These are phyloP conservation scores for Trichophyton equinum DNA, from an alignment of 2,329 filamentous ascomycete genomes.

Conservation along the genomic window DNA sequence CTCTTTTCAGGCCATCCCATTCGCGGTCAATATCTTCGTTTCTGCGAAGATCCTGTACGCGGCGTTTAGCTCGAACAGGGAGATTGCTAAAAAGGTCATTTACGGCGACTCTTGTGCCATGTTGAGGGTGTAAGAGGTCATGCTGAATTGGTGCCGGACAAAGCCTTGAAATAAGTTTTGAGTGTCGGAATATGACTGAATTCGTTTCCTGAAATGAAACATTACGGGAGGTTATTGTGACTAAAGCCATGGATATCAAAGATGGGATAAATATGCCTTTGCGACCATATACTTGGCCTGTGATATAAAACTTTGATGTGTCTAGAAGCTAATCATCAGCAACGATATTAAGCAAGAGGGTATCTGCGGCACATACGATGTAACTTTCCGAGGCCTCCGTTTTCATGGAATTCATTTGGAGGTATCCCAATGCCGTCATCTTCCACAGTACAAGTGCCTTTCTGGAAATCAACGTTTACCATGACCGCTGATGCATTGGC, in stretches of 20 bases:
- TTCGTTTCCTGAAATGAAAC: constrained; percentile 38
- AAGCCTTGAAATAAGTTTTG: constrained; percentile 51
- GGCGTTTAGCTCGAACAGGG: constrained; percentile 78
- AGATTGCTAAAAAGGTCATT: constrained; percentile 78
- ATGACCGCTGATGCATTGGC: constrained; percentile 57
- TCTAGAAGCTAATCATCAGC: constrained; percentile 37
- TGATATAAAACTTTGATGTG: constrained; percentile 57
- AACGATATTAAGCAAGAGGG: background rate
- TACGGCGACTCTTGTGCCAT: constrained; percentile 66
- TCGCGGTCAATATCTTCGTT: constrained; percentile 45
- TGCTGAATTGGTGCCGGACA: constrained; percentile 49
- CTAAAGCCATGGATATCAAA: constrained; percentile 59
- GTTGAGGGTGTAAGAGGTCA: constrained; percentile 39
- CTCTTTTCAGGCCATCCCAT: constrained; percentile 51
- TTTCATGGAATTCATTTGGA: constrained; percentile 56
- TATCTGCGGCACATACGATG: constrained; percentile 47
- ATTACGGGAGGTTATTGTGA: constrained; percentile 65
- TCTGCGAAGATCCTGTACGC: constrained; percentile 44
- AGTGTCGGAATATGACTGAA: constrained; percentile 57
- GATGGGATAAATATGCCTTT: constrained; percentile 67
- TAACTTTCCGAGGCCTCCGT: constrained; percentile 58
- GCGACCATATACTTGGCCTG: constrained; percentile 46
- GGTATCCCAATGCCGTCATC: constrained; percentile 74
- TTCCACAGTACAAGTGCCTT: constrained; percentile 66
- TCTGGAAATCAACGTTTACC: constrained; percentile 59